These are phyloP conservation scores for Suhomyces guaymorum DNA, from an alignment of 1,139 yeast species.

Conservation along the genomic window DNA sequence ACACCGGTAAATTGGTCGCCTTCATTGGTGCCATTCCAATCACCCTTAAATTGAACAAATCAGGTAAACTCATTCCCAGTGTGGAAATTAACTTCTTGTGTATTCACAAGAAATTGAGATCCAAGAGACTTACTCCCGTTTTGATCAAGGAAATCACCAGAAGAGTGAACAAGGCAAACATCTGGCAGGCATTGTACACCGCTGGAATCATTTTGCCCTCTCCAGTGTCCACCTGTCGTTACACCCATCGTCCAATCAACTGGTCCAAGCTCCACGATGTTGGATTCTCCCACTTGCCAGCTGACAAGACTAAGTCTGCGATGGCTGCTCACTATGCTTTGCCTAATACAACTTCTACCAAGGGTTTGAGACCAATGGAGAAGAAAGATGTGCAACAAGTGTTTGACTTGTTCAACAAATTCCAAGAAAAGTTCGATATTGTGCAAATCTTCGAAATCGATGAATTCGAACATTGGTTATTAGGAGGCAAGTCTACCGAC, in stretches of 20 bases:
- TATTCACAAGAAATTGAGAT: constrained; percentile 88
- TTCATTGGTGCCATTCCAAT: constrained; percentile 92
- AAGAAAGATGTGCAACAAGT: constrained; percentile 66
- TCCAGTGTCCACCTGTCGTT: constrained; percentile 88
- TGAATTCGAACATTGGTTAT: constrained; percentile 82
- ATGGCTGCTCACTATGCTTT: constrained; percentile 82
- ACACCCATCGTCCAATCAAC: constrained; percentile 90
- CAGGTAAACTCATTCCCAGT: constrained; percentile 51
- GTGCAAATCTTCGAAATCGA: constrained; percentile 67
- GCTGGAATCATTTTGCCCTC: constrained; percentile 91
- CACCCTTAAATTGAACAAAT: constrained; percentile 58
- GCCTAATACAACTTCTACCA: constrained; percentile 56
- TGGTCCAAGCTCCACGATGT: constrained; percentile 90
- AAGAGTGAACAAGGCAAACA: constrained; percentile 76
- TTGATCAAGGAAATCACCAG: constrained; percentile 92
- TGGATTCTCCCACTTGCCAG: constrained; percentile 82
- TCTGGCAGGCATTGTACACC: constrained; percentile 97
- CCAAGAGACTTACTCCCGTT: constrained; percentile 94
- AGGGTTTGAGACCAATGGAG: constrained; percentile 67
- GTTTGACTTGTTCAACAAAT: constrained; percentile 55
- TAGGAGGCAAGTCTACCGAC: constrained; percentile 44
- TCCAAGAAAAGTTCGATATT: constrained; percentile 70
- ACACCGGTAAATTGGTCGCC: constrained; percentile 77
- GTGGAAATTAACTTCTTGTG: constrained; percentile 94
- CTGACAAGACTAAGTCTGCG: constrained; percentile 70